Conservation (phyloP, 441 rosid species). For the Breynia disticha region DNA sequence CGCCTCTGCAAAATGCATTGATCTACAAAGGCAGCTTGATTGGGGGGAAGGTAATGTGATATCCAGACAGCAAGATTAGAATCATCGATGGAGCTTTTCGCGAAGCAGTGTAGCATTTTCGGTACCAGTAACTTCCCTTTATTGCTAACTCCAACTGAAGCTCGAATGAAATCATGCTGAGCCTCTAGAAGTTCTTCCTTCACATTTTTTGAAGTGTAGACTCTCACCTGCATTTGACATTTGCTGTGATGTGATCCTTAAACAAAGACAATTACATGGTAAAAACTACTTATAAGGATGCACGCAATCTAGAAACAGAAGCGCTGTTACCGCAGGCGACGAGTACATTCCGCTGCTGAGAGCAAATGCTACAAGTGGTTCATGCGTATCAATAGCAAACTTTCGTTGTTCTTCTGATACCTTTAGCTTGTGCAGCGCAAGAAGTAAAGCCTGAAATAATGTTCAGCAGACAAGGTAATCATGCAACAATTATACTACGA, state of each 20-base stretch:
- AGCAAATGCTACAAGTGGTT: constrained; percentile 69
- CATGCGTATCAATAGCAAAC: constrained; percentile 41
- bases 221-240: constrained; percentile 48
- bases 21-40: constrained; percentile 71
- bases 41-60: constrained; percentile 66
- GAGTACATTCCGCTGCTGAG: constrained; percentile 87
- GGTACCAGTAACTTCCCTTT: constrained; percentile 81
- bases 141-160: constrained; percentile 72
- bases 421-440: constrained; percentile 73
- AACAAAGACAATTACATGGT: not conserved
- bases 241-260: constrained; percentile 1
- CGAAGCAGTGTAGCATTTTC: constrained; percentile 70
- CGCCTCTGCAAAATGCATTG: constrained; percentile 64
- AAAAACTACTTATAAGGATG: not conserved
- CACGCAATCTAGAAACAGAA: not conserved
- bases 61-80: constrained; percentile 69
- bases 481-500: not conserved
- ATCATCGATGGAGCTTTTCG: constrained; percentile 60
- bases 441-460: constrained; percentile 62
- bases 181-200: constrained; percentile 76
- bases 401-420: constrained; percentile 63
- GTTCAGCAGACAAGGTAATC: constrained; percentile 12
- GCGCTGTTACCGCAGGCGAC: constrained; percentile 62
- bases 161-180: constrained; percentile 66
- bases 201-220: constrained; percentile 56